Evolutionary conservation across 805 yeast species (phyloP), one percentile per base, ranked within the genome.

Genomic region (Yarrowia keelungensis): DNA sequence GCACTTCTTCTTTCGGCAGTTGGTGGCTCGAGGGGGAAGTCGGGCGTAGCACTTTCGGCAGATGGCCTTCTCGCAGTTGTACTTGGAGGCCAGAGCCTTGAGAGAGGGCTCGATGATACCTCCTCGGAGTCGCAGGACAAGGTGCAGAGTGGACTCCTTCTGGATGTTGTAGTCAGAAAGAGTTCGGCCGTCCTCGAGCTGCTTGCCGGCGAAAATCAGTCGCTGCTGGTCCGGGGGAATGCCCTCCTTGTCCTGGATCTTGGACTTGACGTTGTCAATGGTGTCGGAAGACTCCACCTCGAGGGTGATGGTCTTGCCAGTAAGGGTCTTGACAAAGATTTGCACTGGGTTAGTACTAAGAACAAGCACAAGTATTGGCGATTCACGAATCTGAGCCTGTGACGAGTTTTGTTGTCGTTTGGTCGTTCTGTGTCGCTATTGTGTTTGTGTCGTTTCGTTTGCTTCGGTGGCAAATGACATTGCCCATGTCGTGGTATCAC

Each of bases 1-100:
- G 87, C 99, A 95, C 90, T 95, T 95, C 92, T 98, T 92, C 98
- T 95, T 95, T 89, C 99, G 92, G 90, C 99, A 95, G 97, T 95
- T 95, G 85, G 98, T 95, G 79, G 99, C 99, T 91, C 98, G 96
- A 86, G 99, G 97, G 82, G 99, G 99, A 82, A 95, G 93, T 89
- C 99, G 95, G 80, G 99, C 98, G 90, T 95, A 95, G 88, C 99
- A 95, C 84, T 93, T 91, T 86, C 99, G 96, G 89, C 99, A 95
- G 83, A 95, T 94, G 76, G 97, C 83, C 87, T 95, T 95, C 76
- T 95, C 99, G 89, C 98, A 95, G 97, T 95, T 95, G 94, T 90
- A 95, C 87, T 95, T 95, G 82, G 98, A 91, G 84, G 99, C 99
- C 81, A 95, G 89, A 79, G 94, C 97, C 87, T 94, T 95, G 81